These are phyloP conservation scores for Hypoxylon cercidicola DNA, from an alignment of 495 filamentous ascomycete genomes.

Conservation along the genomic window DNA sequence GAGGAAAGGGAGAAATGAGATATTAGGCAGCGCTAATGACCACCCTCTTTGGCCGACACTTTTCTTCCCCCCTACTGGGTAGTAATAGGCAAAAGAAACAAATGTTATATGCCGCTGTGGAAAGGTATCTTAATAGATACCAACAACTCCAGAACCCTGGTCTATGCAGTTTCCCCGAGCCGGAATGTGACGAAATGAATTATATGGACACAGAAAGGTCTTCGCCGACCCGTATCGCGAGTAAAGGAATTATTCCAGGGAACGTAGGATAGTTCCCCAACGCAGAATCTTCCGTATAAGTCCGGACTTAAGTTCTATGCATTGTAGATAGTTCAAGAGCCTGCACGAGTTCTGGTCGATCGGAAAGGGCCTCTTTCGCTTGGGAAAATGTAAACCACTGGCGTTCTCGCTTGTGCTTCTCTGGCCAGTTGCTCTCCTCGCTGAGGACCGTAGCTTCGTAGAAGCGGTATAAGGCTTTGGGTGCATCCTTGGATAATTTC, in stretches of 20 bases:
- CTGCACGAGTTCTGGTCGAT: slow-evolving; percentile 86
- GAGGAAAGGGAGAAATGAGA: slow-evolving; percentile 5
- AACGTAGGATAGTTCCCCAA: neutral
- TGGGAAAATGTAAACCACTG: slow-evolving; percentile 88
- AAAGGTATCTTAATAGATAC: slow-evolving; percentile 35
- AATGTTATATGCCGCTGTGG: slow-evolving; percentile 29
- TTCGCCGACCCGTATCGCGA: slow-evolving; percentile 19
- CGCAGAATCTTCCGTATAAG: slow-evolving; percentile 6
- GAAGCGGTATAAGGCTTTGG: slow-evolving; percentile 84
- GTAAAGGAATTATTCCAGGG: slow-evolving; percentile 8
- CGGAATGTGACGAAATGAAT: slow-evolving; percentile 32
- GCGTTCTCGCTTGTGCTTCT: slow-evolving; percentile 88
- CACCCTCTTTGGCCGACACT: slow-evolving; percentile 6
- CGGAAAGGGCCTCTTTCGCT: slow-evolving; percentile 78
- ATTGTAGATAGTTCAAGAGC: slow-evolving; percentile 87
- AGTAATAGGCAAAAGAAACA: slow-evolving; percentile 16
- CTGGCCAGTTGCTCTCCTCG: slow-evolving; percentile 89
- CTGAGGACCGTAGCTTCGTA: slow-evolving; percentile 86
- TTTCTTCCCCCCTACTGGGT: slow-evolving; percentile 7
- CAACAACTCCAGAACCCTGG: slow-evolving; percentile 44
- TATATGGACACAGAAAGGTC: slow-evolving; percentile 28
- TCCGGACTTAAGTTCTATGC: slow-evolving; percentile 42
- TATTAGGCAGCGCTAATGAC: slow-evolving; percentile 13
- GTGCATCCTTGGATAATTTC: slow-evolving; percentile 69
- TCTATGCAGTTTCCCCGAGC: slow-evolving; percentile 44